Percentiles rank a stretch among this genome's conserved stretches.
These are phyloP conservation scores for Papiliotrema terrestris DNA, from an alignment of 1,284 basidiomycete species.

Conservation along the genomic window DNA sequence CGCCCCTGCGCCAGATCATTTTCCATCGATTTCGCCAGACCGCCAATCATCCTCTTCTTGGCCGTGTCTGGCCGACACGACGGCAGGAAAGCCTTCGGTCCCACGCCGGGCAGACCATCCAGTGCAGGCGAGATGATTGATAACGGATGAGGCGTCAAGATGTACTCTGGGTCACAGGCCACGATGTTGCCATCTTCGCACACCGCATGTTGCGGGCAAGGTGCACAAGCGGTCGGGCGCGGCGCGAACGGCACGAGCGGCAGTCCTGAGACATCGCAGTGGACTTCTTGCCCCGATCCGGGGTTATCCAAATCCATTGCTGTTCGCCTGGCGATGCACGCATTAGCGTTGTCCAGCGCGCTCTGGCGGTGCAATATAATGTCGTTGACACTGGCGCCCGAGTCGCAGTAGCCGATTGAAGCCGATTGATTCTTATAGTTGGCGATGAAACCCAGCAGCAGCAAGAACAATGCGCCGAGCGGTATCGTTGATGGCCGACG, in stretches of 20 bases:
- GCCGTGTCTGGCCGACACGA: slow-evolving; percentile 77
- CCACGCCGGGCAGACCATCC: slow-evolving; percentile 73
- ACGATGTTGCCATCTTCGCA: slow-evolving; percentile 62
- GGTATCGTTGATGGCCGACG: slow-evolving; percentile 43
- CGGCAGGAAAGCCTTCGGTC: slow-evolving; percentile 73
- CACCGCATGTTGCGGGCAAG: slow-evolving; percentile 76
- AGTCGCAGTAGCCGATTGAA: slow-evolving; percentile 77
- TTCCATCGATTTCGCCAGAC: slow-evolving; percentile 71
- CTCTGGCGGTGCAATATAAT: slow-evolving; percentile 49
- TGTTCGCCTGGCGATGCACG: slow-evolving; percentile 54
- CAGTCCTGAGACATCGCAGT: slow-evolving; percentile 49
- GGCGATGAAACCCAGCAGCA: slow-evolving; percentile 50
- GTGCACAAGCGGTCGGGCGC: slow-evolving; percentile 68
- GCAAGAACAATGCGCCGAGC: slow-evolving; percentile 49
- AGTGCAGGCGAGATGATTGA: slow-evolving; percentile 42
- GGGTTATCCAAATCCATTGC: slow-evolving; percentile 23
- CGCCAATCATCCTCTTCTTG: slow-evolving; percentile 71
- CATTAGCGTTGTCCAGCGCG: slow-evolving; percentile 53
- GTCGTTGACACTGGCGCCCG: slow-evolving; percentile 61
- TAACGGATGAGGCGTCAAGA: slow-evolving; percentile 52
- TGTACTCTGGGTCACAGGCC: slow-evolving; percentile 69
- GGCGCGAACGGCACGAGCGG: slow-evolving; percentile 55
- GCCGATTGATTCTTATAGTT: slow-evolving; percentile 58
- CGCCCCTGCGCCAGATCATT: slow-evolving; percentile 63
- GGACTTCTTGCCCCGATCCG: slow-evolving; percentile 9